These are phyloP conservation scores for Cyclotella cryptica DNA, from an alignment of 108 stramenopile genomes.

Conservation along the genomic window DNA sequence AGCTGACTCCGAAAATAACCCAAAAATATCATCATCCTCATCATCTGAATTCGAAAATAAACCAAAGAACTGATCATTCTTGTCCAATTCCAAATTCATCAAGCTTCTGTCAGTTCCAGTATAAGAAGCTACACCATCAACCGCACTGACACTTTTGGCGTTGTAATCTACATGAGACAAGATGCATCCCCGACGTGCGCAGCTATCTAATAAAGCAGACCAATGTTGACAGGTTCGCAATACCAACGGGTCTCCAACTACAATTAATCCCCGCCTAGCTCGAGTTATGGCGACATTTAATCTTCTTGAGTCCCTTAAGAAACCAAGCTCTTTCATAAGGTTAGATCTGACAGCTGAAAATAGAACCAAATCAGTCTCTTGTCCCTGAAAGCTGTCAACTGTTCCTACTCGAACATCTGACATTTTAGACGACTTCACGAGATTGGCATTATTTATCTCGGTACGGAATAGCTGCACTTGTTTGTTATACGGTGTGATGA, in stretches of 20 bases:
- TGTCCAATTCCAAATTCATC: slow-evolving; percentile 26
- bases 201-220: slow-evolving; percentile 60
- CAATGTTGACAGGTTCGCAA: slow-evolving; percentile 67
- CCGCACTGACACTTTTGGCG: not conserved
- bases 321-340: slow-evolving; percentile 70
- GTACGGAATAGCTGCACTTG: slow-evolving; percentile 65
- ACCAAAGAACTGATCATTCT: slow-evolving; percentile 42
- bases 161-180: slow-evolving; percentile 39
- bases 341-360: slow-evolving; percentile 72
- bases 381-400: slow-evolving; percentile 83
- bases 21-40: not conserved
- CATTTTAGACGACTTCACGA: slow-evolving; percentile 8
- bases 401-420: slow-evolving; percentile 64
- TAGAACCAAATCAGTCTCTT: slow-evolving; percentile 77
- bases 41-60: slow-evolving; percentile 20
- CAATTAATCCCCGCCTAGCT: slow-evolving; percentile 72
- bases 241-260: slow-evolving; percentile 60
- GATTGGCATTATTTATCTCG: slow-evolving; percentile 40
- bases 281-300: slow-evolving; percentile 90
- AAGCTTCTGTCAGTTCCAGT: not conserved
- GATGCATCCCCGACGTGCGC: slow-evolving; percentile 42
- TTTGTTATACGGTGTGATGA: slow-evolving; percentile 69
- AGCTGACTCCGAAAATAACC: not conserved
- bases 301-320: slow-evolving; percentile 78
- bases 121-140: not conserved